Conservation (phyloP, 73 alveolate genomes). For the Tetrahymena borealis region DNA sequence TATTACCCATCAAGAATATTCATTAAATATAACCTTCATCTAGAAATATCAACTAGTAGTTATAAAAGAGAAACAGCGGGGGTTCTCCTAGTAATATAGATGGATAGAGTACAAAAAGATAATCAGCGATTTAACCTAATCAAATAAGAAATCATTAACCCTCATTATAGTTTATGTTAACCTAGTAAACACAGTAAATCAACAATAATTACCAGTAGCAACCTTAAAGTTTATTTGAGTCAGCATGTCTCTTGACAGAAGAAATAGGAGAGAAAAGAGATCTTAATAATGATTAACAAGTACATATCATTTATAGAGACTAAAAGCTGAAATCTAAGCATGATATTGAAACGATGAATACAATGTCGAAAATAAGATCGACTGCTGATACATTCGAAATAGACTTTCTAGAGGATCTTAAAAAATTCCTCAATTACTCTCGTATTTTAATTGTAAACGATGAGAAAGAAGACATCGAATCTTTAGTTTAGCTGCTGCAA, state of each 20-base stretch:
- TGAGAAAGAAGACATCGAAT: background rate
- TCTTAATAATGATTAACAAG: background rate
- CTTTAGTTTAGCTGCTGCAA: background rate
- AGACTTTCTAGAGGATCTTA: background rate
- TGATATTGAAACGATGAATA: background rate
- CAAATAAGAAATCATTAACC: background rate
- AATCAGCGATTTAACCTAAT: background rate
- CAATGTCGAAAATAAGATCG: background rate
- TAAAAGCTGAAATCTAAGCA: background rate
- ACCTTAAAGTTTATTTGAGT: background rate
- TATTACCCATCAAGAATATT: background rate
- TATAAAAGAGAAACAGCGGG: background rate
- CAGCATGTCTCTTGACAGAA: background rate
- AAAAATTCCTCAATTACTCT: background rate
- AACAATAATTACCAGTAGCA: background rate
- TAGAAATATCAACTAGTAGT: background rate
- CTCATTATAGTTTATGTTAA: background rate
- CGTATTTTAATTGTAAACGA: background rate
- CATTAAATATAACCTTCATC: background rate
- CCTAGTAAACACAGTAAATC: background rate
- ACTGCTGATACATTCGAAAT: background rate
- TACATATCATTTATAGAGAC: background rate
- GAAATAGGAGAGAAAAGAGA: background rate
- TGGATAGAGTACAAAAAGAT: background rate
- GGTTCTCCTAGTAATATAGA: background rate